Conservation (phyloP, 2,329 filamentous ascomycete species). For the Pseudofabraea citricarpa region DNA sequence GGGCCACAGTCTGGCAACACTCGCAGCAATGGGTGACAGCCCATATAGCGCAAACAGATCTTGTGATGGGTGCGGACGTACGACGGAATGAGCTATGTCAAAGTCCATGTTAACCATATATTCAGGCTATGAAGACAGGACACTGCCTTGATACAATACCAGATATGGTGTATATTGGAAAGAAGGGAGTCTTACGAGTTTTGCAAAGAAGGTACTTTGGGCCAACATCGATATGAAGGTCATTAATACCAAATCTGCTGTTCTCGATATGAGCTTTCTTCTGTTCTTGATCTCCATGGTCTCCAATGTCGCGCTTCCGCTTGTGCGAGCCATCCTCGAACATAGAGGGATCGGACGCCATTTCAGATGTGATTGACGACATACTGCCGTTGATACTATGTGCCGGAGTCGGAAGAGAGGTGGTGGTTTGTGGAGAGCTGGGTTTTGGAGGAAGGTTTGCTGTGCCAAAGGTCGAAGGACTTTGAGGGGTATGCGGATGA, state of each 20-base stretch:
- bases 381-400: conserved; percentile 55
- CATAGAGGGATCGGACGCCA: conserved; percentile 10
- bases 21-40: conserved; percentile 50
- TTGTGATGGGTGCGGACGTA: conserved; percentile 45
- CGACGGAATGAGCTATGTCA: conserved; percentile 23
- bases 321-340: conserved; percentile 53
- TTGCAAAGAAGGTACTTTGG: conserved; percentile 63
- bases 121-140: conserved; percentile 13
- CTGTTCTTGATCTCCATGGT: conserved; percentile 48
- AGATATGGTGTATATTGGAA: conserved; percentile 11
- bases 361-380: conserved; percentile 18
- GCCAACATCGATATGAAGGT: conserved; percentile 62
- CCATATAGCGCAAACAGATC: conserved; percentile 57
- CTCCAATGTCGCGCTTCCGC: conserved; percentile 55
- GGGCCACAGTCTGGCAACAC: conserved; percentile 58
- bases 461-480: conserved; percentile 53
- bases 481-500: conserved; percentile 64
- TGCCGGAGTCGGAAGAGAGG: conserved; percentile 54
- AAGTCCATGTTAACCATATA: conserved; percentile 29
- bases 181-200: conserved; percentile 59
- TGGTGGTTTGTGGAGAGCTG: conserved; percentile 39
- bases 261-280: conserved; percentile 62
- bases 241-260: conserved; percentile 56
- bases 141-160: conserved; percentile 11
- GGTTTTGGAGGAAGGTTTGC: conserved; percentile 36